Percentiles rank a stretch among this genome's conserved stretches.
Evolutionary conservation across 495 filamentous ascomycete species (phyloP).

Genomic region (Aspergillus panamensis): DNA sequence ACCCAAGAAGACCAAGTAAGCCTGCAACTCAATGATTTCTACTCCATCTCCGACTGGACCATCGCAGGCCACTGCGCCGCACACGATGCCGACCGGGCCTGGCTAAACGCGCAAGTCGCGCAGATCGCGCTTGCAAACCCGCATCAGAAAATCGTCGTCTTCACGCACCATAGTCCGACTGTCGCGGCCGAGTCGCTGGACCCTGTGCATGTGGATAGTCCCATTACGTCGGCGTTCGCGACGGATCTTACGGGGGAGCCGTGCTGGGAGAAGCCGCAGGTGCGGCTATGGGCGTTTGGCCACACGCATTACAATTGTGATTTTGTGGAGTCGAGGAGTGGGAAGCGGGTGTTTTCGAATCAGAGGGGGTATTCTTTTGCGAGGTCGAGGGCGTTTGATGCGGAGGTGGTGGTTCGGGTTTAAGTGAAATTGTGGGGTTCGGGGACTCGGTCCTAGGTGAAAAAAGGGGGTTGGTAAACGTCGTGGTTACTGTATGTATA

Average conservation of each 20-base stretch:
- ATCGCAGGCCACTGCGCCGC: constrained; percentile 40
- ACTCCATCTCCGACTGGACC: constrained; percentile 44
- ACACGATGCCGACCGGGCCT: constrained; percentile 42
- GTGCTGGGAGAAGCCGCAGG: constrained; percentile 44
- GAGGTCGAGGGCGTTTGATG: constrained; percentile 30
- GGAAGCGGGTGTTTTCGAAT: constrained; percentile 35
- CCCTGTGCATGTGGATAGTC: constrained; percentile 39
- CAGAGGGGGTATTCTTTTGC: constrained; percentile 40
- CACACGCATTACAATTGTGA: constrained; percentile 55
- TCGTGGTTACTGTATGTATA: too few relatives aligned
- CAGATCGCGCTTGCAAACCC: constrained; percentile 32
- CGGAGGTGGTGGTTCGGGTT: constrained; percentile 20
- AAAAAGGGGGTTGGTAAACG: too few relatives aligned
- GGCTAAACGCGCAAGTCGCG: constrained; percentile 49
- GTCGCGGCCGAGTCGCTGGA: constrained; percentile 34
- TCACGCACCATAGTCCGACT: constrained; percentile 54
- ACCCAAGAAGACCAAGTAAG: constrained; percentile 24
- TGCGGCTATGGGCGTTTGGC: constrained; percentile 54
- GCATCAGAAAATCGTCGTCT: constrained; percentile 40
- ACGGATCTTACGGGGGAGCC: constrained; percentile 43
- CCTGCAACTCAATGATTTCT: constrained; percentile 48
- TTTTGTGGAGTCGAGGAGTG: constrained; percentile 30
- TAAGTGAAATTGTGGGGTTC: not conserved
- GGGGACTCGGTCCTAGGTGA: too few relatives aligned
- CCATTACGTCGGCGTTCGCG: constrained; percentile 40